Conservation (phyloP, 2,329 filamentous ascomycete species). For the Beauveria pseudobassiana region DNA sequence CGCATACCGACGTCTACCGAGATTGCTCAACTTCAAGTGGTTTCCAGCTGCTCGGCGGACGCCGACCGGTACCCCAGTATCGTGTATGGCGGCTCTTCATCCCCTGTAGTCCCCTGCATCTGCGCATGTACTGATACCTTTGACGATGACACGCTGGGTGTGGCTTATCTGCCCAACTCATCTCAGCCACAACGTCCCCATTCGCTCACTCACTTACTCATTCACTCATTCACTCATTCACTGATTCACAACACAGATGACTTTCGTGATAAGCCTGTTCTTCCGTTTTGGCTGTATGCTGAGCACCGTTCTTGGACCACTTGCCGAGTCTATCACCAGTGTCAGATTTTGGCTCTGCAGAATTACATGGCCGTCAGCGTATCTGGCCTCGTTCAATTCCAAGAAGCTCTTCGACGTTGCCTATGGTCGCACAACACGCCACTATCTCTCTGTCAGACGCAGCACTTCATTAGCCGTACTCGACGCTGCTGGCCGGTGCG, state of each 20-base stretch:
- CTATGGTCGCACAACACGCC: background rate
- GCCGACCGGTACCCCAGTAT: too few species aligned
- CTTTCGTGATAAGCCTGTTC: background rate
- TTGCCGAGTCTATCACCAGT: too few species aligned
- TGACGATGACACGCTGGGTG: background rate
- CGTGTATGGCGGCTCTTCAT: too few species aligned
- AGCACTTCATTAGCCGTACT: background rate
- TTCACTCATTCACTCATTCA: background rate
- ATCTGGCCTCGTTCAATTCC: too few species aligned
- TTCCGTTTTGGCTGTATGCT: background rate
- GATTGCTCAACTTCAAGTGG: too few species aligned
- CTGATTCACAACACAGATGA: background rate
- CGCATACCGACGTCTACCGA: too few species aligned
- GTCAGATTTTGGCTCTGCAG: too few species aligned
- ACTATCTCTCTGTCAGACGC: background rate
- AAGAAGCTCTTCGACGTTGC: too few species aligned
- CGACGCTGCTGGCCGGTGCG: slow-evolving; percentile 3
- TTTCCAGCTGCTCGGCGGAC: too few species aligned
- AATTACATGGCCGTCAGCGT: too few species aligned
- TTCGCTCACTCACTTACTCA: background rate
- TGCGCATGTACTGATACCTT: background rate
- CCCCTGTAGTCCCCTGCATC: background rate
- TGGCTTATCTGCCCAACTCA: background rate
- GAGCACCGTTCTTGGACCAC: background rate
- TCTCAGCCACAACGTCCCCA: background rate